A percentile compares a stretch with the other conserved stretches of the same genome.
phyloP scores from a whole-genome alignment of 2,329 filamentous ascomycete genomes.

The Fusarium continuum region DNA sequence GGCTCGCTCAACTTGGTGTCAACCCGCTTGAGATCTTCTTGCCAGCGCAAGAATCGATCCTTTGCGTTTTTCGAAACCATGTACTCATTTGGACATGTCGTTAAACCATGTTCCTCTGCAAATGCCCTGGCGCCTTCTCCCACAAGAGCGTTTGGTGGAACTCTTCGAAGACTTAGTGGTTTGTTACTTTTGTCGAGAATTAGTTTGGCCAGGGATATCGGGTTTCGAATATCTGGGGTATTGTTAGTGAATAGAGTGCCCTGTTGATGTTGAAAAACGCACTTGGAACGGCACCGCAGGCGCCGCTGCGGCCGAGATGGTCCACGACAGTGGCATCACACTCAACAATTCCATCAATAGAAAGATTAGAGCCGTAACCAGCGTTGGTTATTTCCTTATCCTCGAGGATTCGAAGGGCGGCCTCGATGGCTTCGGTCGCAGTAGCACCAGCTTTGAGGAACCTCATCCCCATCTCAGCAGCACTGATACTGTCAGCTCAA shows the following conservation, averaged over 20 bases:
- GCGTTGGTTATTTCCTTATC: slow-evolving; percentile 97
- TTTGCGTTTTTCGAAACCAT: slow-evolving; percentile 82
- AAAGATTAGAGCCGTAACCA: slow-evolving; percentile 93
- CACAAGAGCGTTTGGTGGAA: slow-evolving; percentile 92
- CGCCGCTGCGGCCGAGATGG: slow-evolving; percentile 88
- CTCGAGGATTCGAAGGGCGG: slow-evolving; percentile 86
- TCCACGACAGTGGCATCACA: slow-evolving; percentile 95
- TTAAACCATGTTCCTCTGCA: slow-evolving; percentile 80
- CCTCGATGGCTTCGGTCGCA: slow-evolving; percentile 89
- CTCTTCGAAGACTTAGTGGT: slow-evolving; percentile 82
- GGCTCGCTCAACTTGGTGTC: slow-evolving; percentile 55
- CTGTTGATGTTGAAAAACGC: slow-evolving; percentile 51
- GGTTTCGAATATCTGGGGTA: slow-evolving; percentile 85
- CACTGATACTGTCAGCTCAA: slow-evolving; percentile 60
- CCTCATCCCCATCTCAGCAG: slow-evolving; percentile 83
- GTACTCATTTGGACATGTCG: slow-evolving; percentile 75
- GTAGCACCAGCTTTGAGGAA: slow-evolving; percentile 80
- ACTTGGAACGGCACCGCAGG: slow-evolving; percentile 91
- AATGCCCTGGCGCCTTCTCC: slow-evolving; percentile 88
- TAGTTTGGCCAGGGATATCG: slow-evolving; percentile 84
- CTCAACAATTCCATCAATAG: slow-evolving; percentile 89
- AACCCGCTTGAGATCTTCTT: slow-evolving; percentile 73
- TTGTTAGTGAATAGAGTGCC: not conserved
- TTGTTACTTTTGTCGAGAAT: slow-evolving; percentile 81
- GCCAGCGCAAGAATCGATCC: slow-evolving; percentile 84